Evolutionary conservation across 2,329 filamentous ascomycete genomes (phyloP).

Genomic region (Neospermospora avenae): DNA sequence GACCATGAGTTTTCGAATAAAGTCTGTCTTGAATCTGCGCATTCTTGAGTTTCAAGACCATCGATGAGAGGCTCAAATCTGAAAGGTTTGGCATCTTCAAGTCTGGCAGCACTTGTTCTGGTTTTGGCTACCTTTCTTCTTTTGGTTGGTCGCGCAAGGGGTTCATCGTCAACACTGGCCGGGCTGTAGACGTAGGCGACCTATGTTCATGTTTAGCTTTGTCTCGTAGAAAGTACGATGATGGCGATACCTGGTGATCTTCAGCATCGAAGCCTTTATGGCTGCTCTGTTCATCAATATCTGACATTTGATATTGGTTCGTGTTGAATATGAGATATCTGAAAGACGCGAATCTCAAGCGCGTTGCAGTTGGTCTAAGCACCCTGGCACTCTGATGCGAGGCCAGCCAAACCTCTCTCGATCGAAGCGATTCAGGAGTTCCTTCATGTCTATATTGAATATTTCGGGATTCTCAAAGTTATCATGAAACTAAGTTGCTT

Average conservation of each 20-base stretch:
- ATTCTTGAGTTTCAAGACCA: slow-evolving; percentile 49
- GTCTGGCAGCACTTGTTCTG: slow-evolving; percentile 11
- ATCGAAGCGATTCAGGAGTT: too few relatives aligned
- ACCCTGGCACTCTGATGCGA: too few relatives aligned
- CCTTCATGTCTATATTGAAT: too few relatives aligned
- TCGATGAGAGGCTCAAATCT: slow-evolving; percentile 52
- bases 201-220: slow-evolving; percentile 25
- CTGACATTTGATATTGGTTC: slow-evolving; percentile 30
- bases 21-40: slow-evolving; percentile 51
- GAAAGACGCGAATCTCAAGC: slow-evolving; percentile 7
- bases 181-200: slow-evolving; percentile 39
- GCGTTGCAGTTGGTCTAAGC: too few relatives aligned
- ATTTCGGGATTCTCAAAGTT: too few relatives aligned
- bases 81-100: slow-evolving; percentile 2
- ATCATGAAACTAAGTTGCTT: too few relatives aligned
- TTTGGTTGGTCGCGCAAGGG: slow-evolving; percentile 35
- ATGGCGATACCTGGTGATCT: slow-evolving; percentile 37
- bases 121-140: slow-evolving; percentile 35
- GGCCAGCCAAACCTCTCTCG: too few relatives aligned
- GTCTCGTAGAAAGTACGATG: too few relatives aligned
- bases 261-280: slow-evolving; percentile 29
- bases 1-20: slow-evolving; percentile 64
- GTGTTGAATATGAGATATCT: background rate
- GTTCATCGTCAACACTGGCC: slow-evolving; percentile 15
- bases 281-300: slow-evolving; percentile 28